Evolutionary conservation across 2,329 filamentous ascomycete genomes (phyloP).

Genomic region (Fusarium xylarioides): DNA sequence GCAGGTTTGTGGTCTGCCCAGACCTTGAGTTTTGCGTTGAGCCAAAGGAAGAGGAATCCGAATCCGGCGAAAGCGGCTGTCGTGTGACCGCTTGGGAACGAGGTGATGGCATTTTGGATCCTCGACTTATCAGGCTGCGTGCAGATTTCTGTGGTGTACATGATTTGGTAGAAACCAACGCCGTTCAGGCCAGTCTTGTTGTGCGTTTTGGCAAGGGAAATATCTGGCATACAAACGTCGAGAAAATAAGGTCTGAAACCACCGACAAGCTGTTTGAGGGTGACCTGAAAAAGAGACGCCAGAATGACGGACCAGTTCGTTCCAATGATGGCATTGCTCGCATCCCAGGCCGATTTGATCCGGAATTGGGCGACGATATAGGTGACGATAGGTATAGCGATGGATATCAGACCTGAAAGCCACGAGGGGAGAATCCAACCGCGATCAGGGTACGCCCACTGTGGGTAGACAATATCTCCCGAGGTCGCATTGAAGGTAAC

Average conservation of each 20-base stretch:
- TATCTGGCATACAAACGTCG: conserved; percentile 68
- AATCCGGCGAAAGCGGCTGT: conserved; percentile 71
- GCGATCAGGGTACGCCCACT: conserved; percentile 71
- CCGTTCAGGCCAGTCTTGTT: conserved; percentile 52
- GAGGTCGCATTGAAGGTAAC: conserved; percentile 62
- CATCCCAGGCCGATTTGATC: conserved; percentile 65
- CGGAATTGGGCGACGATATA: conserved; percentile 67
- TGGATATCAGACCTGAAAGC: conserved; percentile 64
- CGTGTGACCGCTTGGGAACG: conserved; percentile 75
- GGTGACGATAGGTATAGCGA: conserved; percentile 65
- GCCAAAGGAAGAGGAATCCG: conserved; percentile 71
- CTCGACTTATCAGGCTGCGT: conserved; percentile 60
- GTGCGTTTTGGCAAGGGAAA: conserved; percentile 54
- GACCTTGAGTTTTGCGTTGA: conserved; percentile 78
- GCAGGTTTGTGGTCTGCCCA: conserved; percentile 72
- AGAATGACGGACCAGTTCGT: conserved; percentile 67
- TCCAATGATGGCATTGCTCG: conserved; percentile 70
- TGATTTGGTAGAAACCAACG: conserved; percentile 65
- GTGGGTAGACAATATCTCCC: conserved; percentile 69
- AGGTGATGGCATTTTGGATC: conserved; percentile 70
- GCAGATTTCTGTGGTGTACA: conserved; percentile 72
- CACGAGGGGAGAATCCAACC: conserved; percentile 70
- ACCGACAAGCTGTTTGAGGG: conserved; percentile 72
- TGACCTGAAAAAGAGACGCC: conserved; percentile 71
- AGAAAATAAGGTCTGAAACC: conserved; percentile 72